phyloP scores from a whole-genome alignment of 2,329 filamentous ascomycete species.

The Ceratocystis cubensis region DNA sequence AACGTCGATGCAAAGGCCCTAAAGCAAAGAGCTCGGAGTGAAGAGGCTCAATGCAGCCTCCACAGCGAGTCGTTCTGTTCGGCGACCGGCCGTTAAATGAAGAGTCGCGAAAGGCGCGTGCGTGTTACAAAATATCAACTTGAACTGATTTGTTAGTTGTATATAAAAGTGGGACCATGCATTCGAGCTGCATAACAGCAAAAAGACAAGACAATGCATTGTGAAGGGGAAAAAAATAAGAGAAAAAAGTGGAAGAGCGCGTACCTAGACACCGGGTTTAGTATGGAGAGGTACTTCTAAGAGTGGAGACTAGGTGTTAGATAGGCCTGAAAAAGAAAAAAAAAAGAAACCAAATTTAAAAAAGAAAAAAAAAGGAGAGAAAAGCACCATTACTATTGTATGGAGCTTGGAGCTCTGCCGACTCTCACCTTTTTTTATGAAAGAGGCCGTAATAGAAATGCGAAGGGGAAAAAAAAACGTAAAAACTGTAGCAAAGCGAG shows the following conservation, averaged over 20 bases:
- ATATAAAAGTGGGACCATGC: background rate
- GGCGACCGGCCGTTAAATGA: no score
- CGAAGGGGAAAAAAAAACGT: background rate
- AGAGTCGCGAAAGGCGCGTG: background rate
- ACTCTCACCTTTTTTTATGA: background rate
- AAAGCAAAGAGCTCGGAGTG: background rate
- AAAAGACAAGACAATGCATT: background rate
- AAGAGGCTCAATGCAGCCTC: no score
- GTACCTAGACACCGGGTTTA: constrained; percentile 11
- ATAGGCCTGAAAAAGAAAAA: background rate
- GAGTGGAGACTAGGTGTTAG: background rate
- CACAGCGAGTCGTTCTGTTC: no score
- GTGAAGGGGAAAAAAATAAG: background rate
- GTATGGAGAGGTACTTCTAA: constrained; percentile 11
- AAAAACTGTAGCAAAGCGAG: background rate
- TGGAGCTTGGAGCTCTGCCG: no score
- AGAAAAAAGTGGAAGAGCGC: background rate
- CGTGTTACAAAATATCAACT: background rate
- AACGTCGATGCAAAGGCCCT: background rate
- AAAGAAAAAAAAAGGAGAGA: background rate
- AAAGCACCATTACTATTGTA: background rate
- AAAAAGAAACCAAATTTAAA: background rate
- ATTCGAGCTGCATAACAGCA: no score
- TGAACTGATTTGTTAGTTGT: background rate
- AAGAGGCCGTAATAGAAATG: background rate